These are phyloP conservation scores for Tieghemiomyces parasiticus DNA, from an alignment of 192 early-diverging fungal genomes.

Conservation along the genomic window DNA sequence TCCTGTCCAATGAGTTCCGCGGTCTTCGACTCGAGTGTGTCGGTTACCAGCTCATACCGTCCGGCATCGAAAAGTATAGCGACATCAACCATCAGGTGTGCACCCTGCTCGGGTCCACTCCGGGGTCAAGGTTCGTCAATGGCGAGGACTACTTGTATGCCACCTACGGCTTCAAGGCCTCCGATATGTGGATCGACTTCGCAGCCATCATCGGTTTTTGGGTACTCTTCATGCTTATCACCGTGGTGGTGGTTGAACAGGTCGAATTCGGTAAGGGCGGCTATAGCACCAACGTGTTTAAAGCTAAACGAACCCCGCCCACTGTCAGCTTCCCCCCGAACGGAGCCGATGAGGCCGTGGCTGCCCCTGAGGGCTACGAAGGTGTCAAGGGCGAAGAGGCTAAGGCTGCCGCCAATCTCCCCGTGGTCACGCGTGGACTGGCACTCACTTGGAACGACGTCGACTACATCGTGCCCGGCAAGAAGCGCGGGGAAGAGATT, in stretches of 20 bases:
- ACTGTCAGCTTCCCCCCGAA: neutral
- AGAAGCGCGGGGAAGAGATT: constrained; percentile 25
- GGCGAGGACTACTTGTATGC: constrained; percentile 44
- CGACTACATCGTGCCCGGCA: constrained; percentile 34
- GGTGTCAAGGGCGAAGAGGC: constrained; percentile 13
- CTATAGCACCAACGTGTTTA: constrained; percentile 33
- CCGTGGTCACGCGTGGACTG: constrained; percentile 32
- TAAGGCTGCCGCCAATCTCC: constrained; percentile 19
- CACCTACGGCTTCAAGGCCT: constrained; percentile 36
- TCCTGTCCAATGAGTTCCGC: constrained; percentile 56
- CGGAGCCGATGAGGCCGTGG: neutral
- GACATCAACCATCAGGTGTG: constrained; percentile 37
- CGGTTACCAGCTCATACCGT: constrained; percentile 26
- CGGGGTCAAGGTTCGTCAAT: constrained; percentile 34
- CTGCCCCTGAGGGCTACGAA: constrained; percentile 14
- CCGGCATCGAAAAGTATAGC: constrained; percentile 26
- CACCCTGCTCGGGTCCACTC: constrained; percentile 41
- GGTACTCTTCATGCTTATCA: constrained; percentile 19
- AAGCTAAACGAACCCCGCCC: constrained; percentile 22
- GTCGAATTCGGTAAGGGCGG: constrained; percentile 41
- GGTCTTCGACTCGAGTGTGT: constrained; percentile 22
- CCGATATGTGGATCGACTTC: constrained; percentile 43
- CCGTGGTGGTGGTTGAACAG: constrained; percentile 36
- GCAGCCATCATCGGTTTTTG: constrained; percentile 32
- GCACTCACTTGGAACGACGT: constrained; percentile 50